Evolutionary conservation across 2,329 filamentous ascomycete genomes (phyloP), one percentile per base, ranked within the genome.

Genomic region (Neurospora crassa): DNA sequence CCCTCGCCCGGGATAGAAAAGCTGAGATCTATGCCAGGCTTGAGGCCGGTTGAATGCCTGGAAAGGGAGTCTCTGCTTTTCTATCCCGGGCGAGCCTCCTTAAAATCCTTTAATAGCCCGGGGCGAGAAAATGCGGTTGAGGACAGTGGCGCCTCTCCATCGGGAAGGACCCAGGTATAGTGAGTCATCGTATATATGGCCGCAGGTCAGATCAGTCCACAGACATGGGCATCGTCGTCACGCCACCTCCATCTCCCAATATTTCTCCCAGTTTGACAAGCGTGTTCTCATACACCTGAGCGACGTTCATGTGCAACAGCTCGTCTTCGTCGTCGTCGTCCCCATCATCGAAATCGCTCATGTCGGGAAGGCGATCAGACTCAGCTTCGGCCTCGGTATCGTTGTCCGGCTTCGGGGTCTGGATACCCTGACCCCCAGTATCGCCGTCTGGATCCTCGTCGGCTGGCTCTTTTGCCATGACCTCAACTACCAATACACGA

Each of bases 241-340:
- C 63, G 3, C 67, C 73, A 7, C 70, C 74, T 10, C 70, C 77
- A 67, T 83, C 82, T 16, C 87, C 90, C 40, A 96, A 80, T 12
- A 87, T 84, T 76, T 91, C 89, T 0, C 91, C 92, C 16, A 97
- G 80, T 77, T 92, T 86, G 47, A 92, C 86, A 74, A 97, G 87
- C 0, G 93, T 96, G 76, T 87, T 87, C 79, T 96, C 92, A 81
- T 96, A 97, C 1, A 96, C 89, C 74, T 86, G 86, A 0, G 90
- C 92, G 68, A 92, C 88, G 74, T 91, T 90, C 85, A 94, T 89
- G 74, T 92, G 86, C 75, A 88, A 78, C 42, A 78, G 76, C 1
- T 82, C 81, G 3, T 82, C 79, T 0, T 78, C 80, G 1, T 80
- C 80, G 1, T 80, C 80, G 7, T 83, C 81, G 40, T 77, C 80